Percentiles rank a stretch among this genome's conserved stretches.
Conservation (phyloP, 2,329 filamentous ascomycete genomes). For the Aphanocladium album region DNA sequence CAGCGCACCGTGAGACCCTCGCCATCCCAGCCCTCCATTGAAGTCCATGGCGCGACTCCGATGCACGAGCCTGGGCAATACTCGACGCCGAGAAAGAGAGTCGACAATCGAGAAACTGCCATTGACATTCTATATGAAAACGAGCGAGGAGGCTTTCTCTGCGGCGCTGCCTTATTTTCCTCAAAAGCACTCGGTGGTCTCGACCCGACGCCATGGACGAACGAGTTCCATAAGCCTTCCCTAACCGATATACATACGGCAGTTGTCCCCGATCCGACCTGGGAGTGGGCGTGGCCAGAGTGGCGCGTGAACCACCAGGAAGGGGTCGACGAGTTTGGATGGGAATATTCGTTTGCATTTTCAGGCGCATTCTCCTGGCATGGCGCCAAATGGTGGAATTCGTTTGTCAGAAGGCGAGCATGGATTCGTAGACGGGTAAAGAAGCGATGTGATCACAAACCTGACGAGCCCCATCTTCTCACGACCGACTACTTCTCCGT, state of each 20-base stretch:
- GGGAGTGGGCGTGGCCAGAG: slow-evolving; percentile 77
- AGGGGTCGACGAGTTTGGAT: slow-evolving; percentile 77
- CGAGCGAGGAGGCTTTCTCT: slow-evolving; percentile 84
- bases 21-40: slow-evolving; percentile 27
- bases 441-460: slow-evolving; percentile 40
- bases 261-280: slow-evolving; percentile 88
- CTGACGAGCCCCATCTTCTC: slow-evolving; percentile 58
- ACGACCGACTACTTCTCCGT: slow-evolving; percentile 78
- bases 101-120: slow-evolving; percentile 45
- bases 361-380: slow-evolving; percentile 75
- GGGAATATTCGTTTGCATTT: slow-evolving; percentile 95
- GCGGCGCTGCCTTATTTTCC: slow-evolving; percentile 86
- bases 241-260: slow-evolving; percentile 72
- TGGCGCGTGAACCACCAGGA: slow-evolving; percentile 67
- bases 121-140: slow-evolving; percentile 95
- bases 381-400: slow-evolving; percentile 85
- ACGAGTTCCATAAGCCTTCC: slow-evolving; percentile 54
- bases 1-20: slow-evolving; percentile 17
- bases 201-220: slow-evolving; percentile 86
- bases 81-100: slow-evolving; percentile 29
- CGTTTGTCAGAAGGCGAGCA: slow-evolving; percentile 82
- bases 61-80: slow-evolving; percentile 23
- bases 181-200: slow-evolving; percentile 76
- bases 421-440: slow-evolving; percentile 82
- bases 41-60: slow-evolving; percentile 26